These are phyloP conservation scores for Lentinula boryana DNA, from an alignment of 768 basidiomycete species.

Conservation along the genomic window DNA sequence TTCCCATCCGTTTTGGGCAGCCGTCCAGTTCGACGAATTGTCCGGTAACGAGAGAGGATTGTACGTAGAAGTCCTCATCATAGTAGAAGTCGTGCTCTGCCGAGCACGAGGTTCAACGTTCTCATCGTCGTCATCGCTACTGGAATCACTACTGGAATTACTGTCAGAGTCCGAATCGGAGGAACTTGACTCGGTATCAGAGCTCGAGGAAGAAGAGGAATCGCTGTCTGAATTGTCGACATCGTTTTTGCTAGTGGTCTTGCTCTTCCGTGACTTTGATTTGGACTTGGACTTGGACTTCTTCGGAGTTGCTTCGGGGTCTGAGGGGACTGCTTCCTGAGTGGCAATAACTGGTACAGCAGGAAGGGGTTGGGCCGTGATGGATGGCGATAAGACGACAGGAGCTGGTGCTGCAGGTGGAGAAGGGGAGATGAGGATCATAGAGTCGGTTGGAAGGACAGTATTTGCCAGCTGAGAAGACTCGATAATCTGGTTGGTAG, in stretches of 20 bases:
- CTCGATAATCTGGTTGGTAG: not conserved
- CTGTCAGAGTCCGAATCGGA: conserved; percentile 7
- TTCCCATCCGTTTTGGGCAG: not conserved
- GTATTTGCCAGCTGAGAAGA: not conserved
- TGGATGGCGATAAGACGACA: not conserved
- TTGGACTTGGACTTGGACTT: not conserved
- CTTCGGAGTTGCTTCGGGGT: not conserved
- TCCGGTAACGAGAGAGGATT: not conserved
- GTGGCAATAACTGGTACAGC: not conserved
- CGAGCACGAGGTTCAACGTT: conserved; percentile 1
- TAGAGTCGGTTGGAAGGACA: not conserved
- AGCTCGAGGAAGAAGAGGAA: not conserved
- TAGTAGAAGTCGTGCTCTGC: not conserved
- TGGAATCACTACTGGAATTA: not conserved
- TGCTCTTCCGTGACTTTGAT: conserved; percentile 2
- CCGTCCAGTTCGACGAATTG: not conserved
- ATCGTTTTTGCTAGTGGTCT: not conserved
- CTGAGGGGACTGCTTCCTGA: not conserved
- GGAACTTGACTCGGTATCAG: not conserved
- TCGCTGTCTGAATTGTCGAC: not conserved
- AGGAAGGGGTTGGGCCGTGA: not conserved
- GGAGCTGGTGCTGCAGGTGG: not conserved
- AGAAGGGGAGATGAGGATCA: not conserved
- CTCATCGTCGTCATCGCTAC: conserved; percentile 7
- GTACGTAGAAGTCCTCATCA: not conserved